Base-by-base conservation (phyloP, 1,284 basidiomycete species). In the Flammula alnicola region DNA sequence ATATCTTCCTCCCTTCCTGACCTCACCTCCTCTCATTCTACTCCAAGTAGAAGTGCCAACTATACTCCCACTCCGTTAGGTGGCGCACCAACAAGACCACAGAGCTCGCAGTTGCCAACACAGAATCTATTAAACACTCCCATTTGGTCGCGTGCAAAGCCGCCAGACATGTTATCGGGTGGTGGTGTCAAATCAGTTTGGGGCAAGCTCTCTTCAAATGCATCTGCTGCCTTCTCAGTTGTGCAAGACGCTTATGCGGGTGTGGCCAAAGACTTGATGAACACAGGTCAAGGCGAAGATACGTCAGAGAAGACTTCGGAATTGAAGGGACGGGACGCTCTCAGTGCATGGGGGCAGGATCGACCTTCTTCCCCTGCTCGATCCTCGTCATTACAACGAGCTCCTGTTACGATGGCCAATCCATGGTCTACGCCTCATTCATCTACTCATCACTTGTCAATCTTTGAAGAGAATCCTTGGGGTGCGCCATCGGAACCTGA, bases 161-260 rank as follows among this genome's bases (percentile, higher is more conserved):
- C 73, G 25, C 72, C 78, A 31, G 83, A 85, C 31, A 71, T 81
- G 32, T 69, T 79, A 27, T 70, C 76, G 2, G 72, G 76, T 46
- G 76, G 73, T n/a, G 79, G 84, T 6, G 77, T 88, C 48, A 85
- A 79, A 55, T 90, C 88, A 0, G 75, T 91, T 54, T 92, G 90
- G 90, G 90, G 86, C 22, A 85, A 81, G 58, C 63, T 92, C 12
- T 92, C 90, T 1, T 85, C 85, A 0, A 89, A 89, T 64, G 89
- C 89, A 4, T 81, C 87, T 4, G 84, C 87, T 7, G 89, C 89
- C 23, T 76, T 92, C 51, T 88, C 87, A 19, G 88, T 72, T 2
- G 85, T 91, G 31, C 89, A 91, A 58, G 88, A 84, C 41, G 88
- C 81, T 5, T 91, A 91, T 59, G 79, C 76, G 9, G 86, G 81